phyloP scores from a whole-genome alignment of 805 yeast genomes.

The Metschnikowia santaceciliae region DNA sequence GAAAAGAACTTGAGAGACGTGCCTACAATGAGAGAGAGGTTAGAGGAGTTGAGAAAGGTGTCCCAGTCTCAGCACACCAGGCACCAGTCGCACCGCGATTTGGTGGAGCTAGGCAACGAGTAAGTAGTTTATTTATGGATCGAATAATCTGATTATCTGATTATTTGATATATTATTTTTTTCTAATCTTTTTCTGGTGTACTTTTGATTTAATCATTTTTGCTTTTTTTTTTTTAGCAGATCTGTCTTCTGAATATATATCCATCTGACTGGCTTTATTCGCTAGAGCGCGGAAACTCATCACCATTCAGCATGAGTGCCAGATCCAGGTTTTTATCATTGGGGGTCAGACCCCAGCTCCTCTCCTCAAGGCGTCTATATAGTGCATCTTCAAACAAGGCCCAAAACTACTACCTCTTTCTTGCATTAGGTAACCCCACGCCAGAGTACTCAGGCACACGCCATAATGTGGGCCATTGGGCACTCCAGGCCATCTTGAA shows the following conservation, averaged over 20 bases:
- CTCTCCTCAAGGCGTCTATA: background rate
- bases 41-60: conserved; percentile 58
- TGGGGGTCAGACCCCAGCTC: background rate
- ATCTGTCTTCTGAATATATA: too few relatives aligned
- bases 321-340: background rate
- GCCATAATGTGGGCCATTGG: conserved; percentile 78
- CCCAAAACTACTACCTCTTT: conserved; percentile 4
- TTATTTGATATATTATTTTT: too few relatives aligned
- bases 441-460: conserved; percentile 51
- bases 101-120: conserved; percentile 20
- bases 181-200: too few relatives aligned
- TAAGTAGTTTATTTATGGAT: background rate
- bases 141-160: too few relatives aligned
- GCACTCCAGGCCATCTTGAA: conserved; percentile 51
- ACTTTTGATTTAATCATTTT: too few relatives aligned
- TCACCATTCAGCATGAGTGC: background rate
- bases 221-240: too few relatives aligned
- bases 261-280: too few relatives aligned
- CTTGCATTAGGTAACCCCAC: conserved; percentile 76
- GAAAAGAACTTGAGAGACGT: conserved; percentile 70
- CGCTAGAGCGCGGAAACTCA: background rate
- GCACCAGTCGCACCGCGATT: conserved; percentile 27
- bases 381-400: background rate
- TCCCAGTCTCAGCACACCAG: conserved; percentile 40
- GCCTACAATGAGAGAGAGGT: conserved; percentile 61